phyloP scores from a whole-genome alignment of 805 yeast genomes.

The Wickerhamia fluorescens region DNA sequence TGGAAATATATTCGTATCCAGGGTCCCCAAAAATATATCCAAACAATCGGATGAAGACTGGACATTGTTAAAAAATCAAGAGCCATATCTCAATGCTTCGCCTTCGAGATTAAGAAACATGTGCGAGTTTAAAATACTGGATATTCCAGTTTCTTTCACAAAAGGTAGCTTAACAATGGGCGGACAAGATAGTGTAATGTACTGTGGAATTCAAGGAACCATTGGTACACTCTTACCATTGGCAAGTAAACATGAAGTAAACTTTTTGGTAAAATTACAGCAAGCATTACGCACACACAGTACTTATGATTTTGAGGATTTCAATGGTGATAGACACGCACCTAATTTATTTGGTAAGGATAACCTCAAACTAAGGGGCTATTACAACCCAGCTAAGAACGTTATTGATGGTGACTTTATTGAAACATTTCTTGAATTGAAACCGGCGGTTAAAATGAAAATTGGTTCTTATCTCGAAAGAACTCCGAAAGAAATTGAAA shows the following conservation, averaged over 20 bases:
- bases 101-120: slow-evolving; percentile 43
- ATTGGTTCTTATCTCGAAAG: slow-evolving; percentile 40
- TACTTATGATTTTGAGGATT: slow-evolving; percentile 18
- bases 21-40: slow-evolving; percentile 49
- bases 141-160: slow-evolving; percentile 58
- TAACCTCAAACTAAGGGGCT: slow-evolving; percentile 62
- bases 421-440: slow-evolving; percentile 44
- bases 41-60: slow-evolving; percentile 45
- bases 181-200: slow-evolving; percentile 61
- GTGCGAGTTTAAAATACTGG: slow-evolving; percentile 62
- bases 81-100: slow-evolving; percentile 40
- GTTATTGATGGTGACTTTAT: slow-evolving; percentile 86
- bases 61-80: slow-evolving; percentile 23
- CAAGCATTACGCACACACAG: slow-evolving; percentile 28
- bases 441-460: slow-evolving; percentile 24
- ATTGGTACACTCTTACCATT: slow-evolving; percentile 72
- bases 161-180: slow-evolving; percentile 50
- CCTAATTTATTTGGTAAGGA: slow-evolving; percentile 55
- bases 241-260: slow-evolving; percentile 51
- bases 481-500: slow-evolving; percentile 42
- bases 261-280: slow-evolving; percentile 52
- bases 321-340: slow-evolving; percentile 17
- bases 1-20: slow-evolving; percentile 67
- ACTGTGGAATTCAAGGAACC: slow-evolving; percentile 76
- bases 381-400: slow-evolving; percentile 70